phyloP scores from a whole-genome alignment of 2,329 filamentous ascomycete genomes.

The Hypoxylon sp. region DNA sequence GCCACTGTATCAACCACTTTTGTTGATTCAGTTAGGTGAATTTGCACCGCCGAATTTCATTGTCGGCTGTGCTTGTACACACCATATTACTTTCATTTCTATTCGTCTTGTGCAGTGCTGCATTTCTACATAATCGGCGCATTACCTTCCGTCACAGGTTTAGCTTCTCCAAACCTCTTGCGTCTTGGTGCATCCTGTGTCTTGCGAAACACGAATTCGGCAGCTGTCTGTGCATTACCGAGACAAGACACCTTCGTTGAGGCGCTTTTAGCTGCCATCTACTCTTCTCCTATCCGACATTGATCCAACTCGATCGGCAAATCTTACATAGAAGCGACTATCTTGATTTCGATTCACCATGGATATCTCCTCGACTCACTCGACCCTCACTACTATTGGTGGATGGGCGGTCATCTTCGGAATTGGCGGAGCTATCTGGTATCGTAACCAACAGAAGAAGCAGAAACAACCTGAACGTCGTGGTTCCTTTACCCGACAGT shows the following conservation, averaged over 20 bases:
- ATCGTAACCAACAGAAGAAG: constrained; percentile 34
- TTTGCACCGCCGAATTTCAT: constrained; percentile 18
- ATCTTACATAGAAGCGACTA: constrained; percentile 11
- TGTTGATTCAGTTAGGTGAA: not conserved
- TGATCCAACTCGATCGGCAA: constrained; percentile 12
- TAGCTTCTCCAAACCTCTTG: constrained; percentile 21
- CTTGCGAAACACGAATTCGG: constrained; percentile 19
- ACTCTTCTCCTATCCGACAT: constrained; percentile 14
- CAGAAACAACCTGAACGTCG: constrained; percentile 23
- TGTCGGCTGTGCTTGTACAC: constrained; percentile 14
- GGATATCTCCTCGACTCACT: constrained; percentile 41
- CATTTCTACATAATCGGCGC: constrained; percentile 31
- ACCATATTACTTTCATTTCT: constrained; percentile 20
- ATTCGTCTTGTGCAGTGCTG: constrained; percentile 23
- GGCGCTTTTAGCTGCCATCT: constrained; percentile 32
- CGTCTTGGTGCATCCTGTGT: constrained; percentile 2
- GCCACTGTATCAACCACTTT: not conserved
- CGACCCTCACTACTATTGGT: constrained; percentile 47
- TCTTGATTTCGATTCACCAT: constrained; percentile 34
- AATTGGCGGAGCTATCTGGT: constrained; percentile 41
- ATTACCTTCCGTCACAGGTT: constrained; percentile 34
- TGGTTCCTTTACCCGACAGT: constrained; percentile 36
- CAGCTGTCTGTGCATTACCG: constrained; percentile 20
- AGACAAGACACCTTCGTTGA: constrained; percentile 8
- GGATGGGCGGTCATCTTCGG: constrained; percentile 49